Base-by-base conservation (phyloP, 495 filamentous ascomycete genomes). In the Cairneyella variabilis region DNA sequence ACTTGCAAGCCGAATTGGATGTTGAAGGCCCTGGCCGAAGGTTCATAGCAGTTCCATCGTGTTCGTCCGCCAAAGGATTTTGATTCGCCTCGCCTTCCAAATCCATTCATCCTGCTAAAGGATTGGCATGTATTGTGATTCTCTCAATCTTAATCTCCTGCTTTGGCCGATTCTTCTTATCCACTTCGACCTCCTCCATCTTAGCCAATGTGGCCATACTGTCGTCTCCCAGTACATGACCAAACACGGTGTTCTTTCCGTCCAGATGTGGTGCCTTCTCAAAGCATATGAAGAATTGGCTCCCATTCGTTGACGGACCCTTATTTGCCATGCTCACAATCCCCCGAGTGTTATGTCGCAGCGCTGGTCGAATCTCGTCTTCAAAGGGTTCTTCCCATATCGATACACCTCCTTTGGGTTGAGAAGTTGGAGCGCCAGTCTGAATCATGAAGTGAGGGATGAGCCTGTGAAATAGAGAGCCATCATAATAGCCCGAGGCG, bases 301-400 rank as follows among this genome's bases (percentile, higher is more conserved):
- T 91, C 14, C 90, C 92, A 68, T 98, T 98, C 39, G 91, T 91
- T 8, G 78, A 78, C 2, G 87, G 76, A 2, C 87, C 85, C 60
- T 89, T 89, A 62, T 96, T 95, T n/a, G 93, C 93, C 93, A 98
- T 95, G 39, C 84, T 86, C 12, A 95, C 77, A 37, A 96, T 80
- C 17, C 93, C 93, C 25, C 93, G 83, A 51, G 83, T 80, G 68
- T 92, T 91, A 69, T 97, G 95, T 48, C 83, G 77, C 26, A 98
- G 72, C 0, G 89, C 77, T 0, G 93, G 88, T 23, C 85, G 81
- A 59, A 97, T 93, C 73, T 98, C 93, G 70, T 97, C 95, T 58
- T 93, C 91, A 64, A 98, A 89, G 11, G 82, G 76, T 3, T 75
- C 78, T 62, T 89, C 88, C 75, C 85, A 92, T 69, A 97, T 91